Base-by-base conservation (phyloP, 148 eudicot species). In the Nepenthes mirabilis region DNA sequence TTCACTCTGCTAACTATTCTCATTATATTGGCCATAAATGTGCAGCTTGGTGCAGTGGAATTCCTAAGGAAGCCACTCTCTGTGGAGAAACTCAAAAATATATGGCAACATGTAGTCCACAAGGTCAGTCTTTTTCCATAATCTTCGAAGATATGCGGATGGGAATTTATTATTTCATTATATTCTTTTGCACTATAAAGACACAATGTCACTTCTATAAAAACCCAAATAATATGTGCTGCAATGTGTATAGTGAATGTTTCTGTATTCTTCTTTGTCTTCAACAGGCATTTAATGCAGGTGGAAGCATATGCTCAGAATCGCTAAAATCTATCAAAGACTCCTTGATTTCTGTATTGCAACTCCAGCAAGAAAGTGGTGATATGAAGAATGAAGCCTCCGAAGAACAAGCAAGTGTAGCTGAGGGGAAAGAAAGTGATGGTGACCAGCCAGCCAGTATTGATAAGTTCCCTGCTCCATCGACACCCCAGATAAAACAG, bases 31-130 rank as follows among this genome's bases (percentile, higher is more conserved):
- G 47, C 36, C 56, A 37, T 33, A 49, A 10, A 55, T 47, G 55
- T 65, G 43, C 84, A 88, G 96, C 96, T 88, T 61, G 96, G 93
- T 53, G 93, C 96, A 37, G 87, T 88, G 23, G 96, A 88, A 68
- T 83, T 85, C 72, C 87, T 85, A 47, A 61, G 67, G 58, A 83
- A 81, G 73, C 93, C 93, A 43, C 74, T 88, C 47, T 83, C 96
- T 0, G 89, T 85, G 54, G 96, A 88, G 34, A 85, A 85, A 74
- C 83, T 88, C 48, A 79, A 79, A 64, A 85, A 81, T 72, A 76
- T 88, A 68, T 88, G 96, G 91, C 96, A 88, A 65, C 96, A 88
- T 79, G 86, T 83, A 13, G 91, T 81, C 68, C 89, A 85, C 65
- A 88, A 85, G 93, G 96, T 85, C 45, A 12, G 11, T 49, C 54